phyloP scores from a whole-genome alignment of 2,329 filamentous ascomycete species.

The Claviceps sp. region DNA sequence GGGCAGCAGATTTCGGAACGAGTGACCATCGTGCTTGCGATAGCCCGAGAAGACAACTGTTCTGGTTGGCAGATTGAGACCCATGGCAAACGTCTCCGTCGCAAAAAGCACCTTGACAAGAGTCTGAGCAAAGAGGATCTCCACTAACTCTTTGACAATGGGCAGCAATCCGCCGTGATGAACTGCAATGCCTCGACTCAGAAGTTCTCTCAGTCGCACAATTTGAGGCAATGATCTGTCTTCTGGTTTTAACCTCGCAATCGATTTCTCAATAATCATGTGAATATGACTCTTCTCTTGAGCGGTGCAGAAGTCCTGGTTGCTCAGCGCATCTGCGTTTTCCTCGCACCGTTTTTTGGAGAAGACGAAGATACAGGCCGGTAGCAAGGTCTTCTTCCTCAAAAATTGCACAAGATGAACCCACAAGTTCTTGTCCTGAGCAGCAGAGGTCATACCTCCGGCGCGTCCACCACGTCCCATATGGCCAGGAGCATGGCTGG shows the following conservation, averaged over 20 bases:
- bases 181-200: constrained; percentile 82
- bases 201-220: constrained; percentile 67
- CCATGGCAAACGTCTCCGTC: constrained; percentile 98
- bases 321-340: constrained; percentile 88
- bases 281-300: constrained; percentile 93
- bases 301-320: constrained; percentile 88
- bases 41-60: constrained; percentile 97
- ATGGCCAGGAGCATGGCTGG: constrained; percentile 58
- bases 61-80: constrained; percentile 83
- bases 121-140: constrained; percentile 89
- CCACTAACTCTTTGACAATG: constrained; percentile 95
- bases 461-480: constrained; percentile 80
- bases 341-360: constrained; percentile 97
- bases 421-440: constrained; percentile 94
- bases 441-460: constrained; percentile 75
- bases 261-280: constrained; percentile 92
- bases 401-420: constrained; percentile 88
- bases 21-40: constrained; percentile 87
- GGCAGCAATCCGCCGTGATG: constrained; percentile 90
- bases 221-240: constrained; percentile 89
- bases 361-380: constrained; percentile 95
- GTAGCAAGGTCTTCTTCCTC: constrained; percentile 73
- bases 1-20: constrained; percentile 79
- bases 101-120: constrained; percentile 95
- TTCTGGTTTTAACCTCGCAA: constrained; percentile 81